A percentile compares a stretch with the other conserved stretches of the same genome.
These are phyloP conservation scores for Gynandropsis gynandra DNA, from an alignment of 345 rosid genomes.

Conservation along the genomic window DNA sequence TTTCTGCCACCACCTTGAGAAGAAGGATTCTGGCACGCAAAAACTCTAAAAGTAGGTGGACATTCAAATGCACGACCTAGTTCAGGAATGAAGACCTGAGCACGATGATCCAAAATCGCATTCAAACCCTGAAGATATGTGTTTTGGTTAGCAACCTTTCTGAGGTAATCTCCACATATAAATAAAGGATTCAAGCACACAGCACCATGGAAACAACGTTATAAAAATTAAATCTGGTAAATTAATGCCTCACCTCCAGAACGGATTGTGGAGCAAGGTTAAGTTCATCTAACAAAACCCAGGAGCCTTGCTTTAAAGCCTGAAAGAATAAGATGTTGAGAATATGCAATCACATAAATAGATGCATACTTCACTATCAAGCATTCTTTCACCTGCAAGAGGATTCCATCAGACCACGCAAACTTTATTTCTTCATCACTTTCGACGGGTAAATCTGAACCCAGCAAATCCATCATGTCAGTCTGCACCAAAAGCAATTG, in stretches of 20 bases:
- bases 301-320: constrained; percentile 94
- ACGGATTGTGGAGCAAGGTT: constrained; percentile 99
- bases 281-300: constrained; percentile 96
- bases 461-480: constrained; percentile 97
- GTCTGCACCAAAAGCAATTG: constrained; percentile 51
- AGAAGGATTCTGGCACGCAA: constrained; percentile 97
- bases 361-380: constrained; percentile 1
- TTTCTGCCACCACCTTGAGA: constrained; percentile 98
- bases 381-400: constrained; percentile 56
- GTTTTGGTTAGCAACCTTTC: constrained; percentile 3
- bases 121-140: constrained; percentile 62
- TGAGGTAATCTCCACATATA: not conserved
- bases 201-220: not conserved
- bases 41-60: constrained; percentile 74
- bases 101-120: constrained; percentile 95
- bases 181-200: constrained; percentile 2
- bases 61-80: constrained; percentile 71
- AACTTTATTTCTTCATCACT: constrained; percentile 83
- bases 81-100: constrained; percentile 93
- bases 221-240: not conserved
- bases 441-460: constrained; percentile 89
- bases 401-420: constrained; percentile 96
- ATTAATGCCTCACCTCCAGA: constrained; percentile 49
- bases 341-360: constrained; percentile 3
- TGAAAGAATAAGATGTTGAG: constrained; percentile 25